Evolutionary conservation across 2,329 filamentous ascomycete species (phyloP), one percentile per base, ranked within the genome.

Genomic region (Fusarium drepaniforme): DNA sequence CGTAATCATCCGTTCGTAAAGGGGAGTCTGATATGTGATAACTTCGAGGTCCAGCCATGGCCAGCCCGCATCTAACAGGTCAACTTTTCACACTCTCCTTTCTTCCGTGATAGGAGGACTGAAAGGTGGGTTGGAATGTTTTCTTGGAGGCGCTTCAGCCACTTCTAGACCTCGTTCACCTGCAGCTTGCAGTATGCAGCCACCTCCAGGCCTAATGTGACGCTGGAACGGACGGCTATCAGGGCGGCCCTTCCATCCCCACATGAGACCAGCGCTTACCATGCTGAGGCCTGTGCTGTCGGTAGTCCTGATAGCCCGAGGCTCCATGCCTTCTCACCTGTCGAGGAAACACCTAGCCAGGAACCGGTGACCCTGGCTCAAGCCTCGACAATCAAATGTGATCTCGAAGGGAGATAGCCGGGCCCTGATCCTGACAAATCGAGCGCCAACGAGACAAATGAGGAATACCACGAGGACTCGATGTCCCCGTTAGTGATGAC

Each of bases 181-280:
- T 56, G 49, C 49, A 53, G 49, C 49, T 53, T 59, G 57, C 58
- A 60, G 23, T 42, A 60, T 40, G 35, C 58, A 40, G 57, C 57
- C 46, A 51, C 46, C 46, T 51, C 25, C 16, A 53, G 49, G 25
- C 49, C 25, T 9, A 28, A 40, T 60, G 57, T 60, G 57, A 38
- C 57, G 37, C 38, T 60, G 58, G 58, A 60, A 40, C 35, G 35
- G 37, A 60, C 37, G 37, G 57, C 37, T 21, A 42, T 44, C 23
- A 60, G 35, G 37, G 18, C 37, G 37, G n/a, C 56, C 56, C 56
- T 59, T 59, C 58, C 25, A 46, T 30, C 40, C 58, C 56, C 56
- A 58, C 53, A 58, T 38, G 33, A 59, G 35, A 37, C 56, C 33
- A 40, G 33, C 21, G 33, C 23, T 28, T 42, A 61, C 37, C 40